Evolutionary conservation across 2,329 filamentous ascomycete species (phyloP), one percentile per base, ranked within the genome.

Genomic region (Parascedosporium putredinis): DNA sequence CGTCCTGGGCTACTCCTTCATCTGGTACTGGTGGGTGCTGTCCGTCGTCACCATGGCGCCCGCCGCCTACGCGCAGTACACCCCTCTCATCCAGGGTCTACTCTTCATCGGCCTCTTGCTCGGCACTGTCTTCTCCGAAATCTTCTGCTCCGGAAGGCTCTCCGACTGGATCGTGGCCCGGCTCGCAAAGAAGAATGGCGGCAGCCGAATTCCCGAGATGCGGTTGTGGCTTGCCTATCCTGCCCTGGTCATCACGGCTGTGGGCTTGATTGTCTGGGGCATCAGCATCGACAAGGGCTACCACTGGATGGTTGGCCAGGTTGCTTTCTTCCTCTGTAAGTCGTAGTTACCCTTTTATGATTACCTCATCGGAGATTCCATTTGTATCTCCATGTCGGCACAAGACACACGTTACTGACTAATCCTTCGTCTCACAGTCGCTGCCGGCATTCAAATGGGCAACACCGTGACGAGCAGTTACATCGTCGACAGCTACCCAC

Each of bases 1-100:
- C 2, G 64, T 78, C 3, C 52, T 72, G 7, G 65, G 67, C 7
- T 80, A 75, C 59, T 72, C 67, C 54, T 78, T 76, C 53, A 58
- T 65, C 2, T 76, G 74, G 70, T 79, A 79, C 57, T 79, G 74
- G 74, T 79, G 75, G 74, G 64, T 76, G 4, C 53, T 76, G 9
- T 71, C 69, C 0, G 66, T 77, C 18, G 71, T 78, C 50, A 76
- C 74, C 2, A 68, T 75, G 63, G 62, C 75, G 3, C 75, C 75
- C 0, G 65, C 68, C 2, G 76, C 75, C 22, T 79, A 79, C 52
- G 57, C 58, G n/a, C 54, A 62, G n/a, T 72, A 74, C 52, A 59
- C 60, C 0, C 67, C 74, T 2, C 62, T 75, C 43, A 70, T 71
- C 25, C 75, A 78, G 54, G 75, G 75, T 58, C 60, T 80, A 0